Conservation (phyloP, 345 rosid species). For the Brassica incana region DNA sequence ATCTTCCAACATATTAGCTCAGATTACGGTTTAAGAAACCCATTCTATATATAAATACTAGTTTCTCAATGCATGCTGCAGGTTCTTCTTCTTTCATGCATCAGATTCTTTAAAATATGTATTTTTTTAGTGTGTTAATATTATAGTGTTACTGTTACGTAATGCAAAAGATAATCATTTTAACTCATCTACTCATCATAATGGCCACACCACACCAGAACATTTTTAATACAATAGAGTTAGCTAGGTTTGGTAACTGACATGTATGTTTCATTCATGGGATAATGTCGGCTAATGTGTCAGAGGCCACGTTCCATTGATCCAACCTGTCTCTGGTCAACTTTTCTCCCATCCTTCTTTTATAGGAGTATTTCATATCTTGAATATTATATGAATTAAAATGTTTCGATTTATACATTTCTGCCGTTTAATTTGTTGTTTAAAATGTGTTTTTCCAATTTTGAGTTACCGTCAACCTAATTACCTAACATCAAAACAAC, state of each 20-base stretch:
- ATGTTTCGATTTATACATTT: background rate
- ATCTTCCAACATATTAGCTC: background rate
- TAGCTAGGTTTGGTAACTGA: constrained; percentile 31
- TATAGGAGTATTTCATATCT: background rate
- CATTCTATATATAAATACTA: background rate
- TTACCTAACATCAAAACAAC: background rate
- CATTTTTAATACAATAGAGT: constrained; percentile 5
- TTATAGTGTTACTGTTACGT: background rate
- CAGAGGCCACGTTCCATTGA: constrained; percentile 41
- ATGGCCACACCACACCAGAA: background rate
- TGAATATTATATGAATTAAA: background rate
- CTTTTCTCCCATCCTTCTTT: constrained; percentile 22
- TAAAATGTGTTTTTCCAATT: background rate
- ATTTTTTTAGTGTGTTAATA: background rate
- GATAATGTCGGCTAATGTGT: constrained; percentile 40
- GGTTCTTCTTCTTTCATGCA: background rate
- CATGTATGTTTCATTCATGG: constrained; percentile 43
- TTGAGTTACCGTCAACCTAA: background rate
- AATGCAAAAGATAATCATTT: constrained; percentile 5
- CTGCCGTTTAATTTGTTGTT: background rate
- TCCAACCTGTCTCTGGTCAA: constrained; percentile 37
- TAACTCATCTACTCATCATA: background rate
- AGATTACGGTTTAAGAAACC: background rate
- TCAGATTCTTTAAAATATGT: background rate
- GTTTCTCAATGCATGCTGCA: constrained; percentile 15